Conservation (phyloP, 2,329 filamentous ascomycete species). For the Bipolaris gigantea region DNA sequence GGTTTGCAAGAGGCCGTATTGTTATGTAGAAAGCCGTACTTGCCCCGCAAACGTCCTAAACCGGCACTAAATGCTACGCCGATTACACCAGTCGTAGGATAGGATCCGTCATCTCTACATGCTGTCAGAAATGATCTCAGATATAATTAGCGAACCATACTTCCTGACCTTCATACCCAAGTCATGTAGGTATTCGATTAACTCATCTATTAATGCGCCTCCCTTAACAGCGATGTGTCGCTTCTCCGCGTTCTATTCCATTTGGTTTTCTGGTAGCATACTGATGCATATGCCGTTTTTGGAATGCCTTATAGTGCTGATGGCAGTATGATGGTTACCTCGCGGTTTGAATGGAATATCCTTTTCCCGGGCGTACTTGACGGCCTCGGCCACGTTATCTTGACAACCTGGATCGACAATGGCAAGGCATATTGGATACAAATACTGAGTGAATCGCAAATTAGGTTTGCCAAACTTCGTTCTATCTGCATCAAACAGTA, state of each 20-base stretch:
- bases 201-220: constrained; percentile 7
- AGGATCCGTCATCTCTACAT: constrained; percentile 2
- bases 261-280: constrained; percentile 7
- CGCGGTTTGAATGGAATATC: constrained; percentile 9
- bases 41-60: constrained; percentile 8
- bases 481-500: constrained; percentile 1
- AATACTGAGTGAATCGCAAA: constrained; percentile 10
- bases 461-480: constrained; percentile 4
- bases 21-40: constrained; percentile 9
- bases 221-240: neutral
- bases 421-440: constrained; percentile 7
- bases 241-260: constrained; percentile 3
- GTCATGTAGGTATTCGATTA: constrained; percentile 4
- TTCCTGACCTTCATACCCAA: constrained; percentile 12
- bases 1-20: constrained; percentile 9
- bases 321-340: constrained; percentile 8
- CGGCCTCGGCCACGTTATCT: neutral
- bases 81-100: constrained; percentile 10
- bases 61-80: constrained; percentile 8
- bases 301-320: constrained; percentile 4
- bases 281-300: constrained; percentile 10
- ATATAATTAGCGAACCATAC: neutral
- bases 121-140: neutral
- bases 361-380: constrained; percentile 7
- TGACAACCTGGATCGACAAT: constrained; percentile 5